Conservation (phyloP, 169 alveolate species). For the Cryptosporidium baileyi region DNA sequence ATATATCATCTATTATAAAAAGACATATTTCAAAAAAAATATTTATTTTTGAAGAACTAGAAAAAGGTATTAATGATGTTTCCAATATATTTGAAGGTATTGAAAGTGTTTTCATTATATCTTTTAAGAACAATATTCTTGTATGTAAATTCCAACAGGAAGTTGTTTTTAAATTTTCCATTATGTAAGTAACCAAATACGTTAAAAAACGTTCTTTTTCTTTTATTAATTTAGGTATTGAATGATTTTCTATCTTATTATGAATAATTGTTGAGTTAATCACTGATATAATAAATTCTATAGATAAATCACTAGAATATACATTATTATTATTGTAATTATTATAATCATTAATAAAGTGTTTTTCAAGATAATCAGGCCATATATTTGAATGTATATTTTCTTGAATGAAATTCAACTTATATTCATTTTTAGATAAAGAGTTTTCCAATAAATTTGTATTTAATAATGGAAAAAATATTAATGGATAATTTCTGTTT, state of each 20-base stretch:
- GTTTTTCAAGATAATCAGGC: conserved; percentile 45
- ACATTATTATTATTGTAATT: neutral
- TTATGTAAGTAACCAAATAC: conserved; percentile 50
- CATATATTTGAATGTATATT: conserved; percentile 52
- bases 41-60: conserved; percentile 27
- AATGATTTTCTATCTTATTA: neutral
- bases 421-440: neutral
- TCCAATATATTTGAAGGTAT: conserved; percentile 61
- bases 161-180: conserved; percentile 25
- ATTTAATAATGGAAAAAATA: conserved; percentile 7
- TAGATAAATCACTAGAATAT: conserved; percentile 5
- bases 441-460: neutral
- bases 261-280: neutral
- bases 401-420: neutral
- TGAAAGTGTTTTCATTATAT: conserved; percentile 20
- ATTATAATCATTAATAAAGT: neutral
- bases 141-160: conserved; percentile 52
- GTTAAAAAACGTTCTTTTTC: conserved; percentile 43
- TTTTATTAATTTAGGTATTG: conserved; percentile 7
- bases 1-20: conserved; percentile 8
- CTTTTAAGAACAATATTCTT: conserved; percentile 29
- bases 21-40: conserved; percentile 21
- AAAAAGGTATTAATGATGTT: conserved; percentile 24
- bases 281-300: conserved; percentile 15
- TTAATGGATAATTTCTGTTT: conserved; percentile 36